Evolutionary conservation across 257 asterid species (phyloP).

Genomic region (Nicotiana knightiana): DNA sequence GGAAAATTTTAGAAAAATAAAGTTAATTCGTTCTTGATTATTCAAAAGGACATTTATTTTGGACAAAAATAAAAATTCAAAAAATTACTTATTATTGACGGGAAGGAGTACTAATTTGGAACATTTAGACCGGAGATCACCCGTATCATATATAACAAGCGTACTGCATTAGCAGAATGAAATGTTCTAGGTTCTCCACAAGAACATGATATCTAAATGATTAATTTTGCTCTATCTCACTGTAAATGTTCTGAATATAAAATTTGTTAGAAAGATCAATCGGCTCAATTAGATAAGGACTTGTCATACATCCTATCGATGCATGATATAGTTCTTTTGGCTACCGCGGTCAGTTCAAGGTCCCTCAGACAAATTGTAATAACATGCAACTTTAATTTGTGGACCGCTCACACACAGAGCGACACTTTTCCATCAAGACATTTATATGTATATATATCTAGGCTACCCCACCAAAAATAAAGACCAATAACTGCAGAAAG

Average conservation of each 20-base stretch:
- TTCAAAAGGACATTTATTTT: no score
- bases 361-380: not conserved
- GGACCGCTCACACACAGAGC: not conserved
- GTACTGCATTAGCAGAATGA: no score
- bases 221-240: no score
- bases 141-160: no score
- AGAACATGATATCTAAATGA: not conserved
- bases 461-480: not conserved
- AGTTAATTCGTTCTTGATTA: no score
- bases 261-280: not conserved
- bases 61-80: no score
- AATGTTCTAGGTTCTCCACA: not conserved
- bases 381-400: slow-evolving; percentile 6
- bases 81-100: no score
- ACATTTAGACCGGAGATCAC: no score
- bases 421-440: not conserved
- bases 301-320: slow-evolving; percentile 16
- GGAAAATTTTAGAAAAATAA: no score
- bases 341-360: slow-evolving; percentile 15
- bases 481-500: not conserved
- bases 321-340: slow-evolving; percentile 26
- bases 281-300: slow-evolving; percentile 30
- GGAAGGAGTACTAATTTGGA: no score
- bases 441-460: not conserved
- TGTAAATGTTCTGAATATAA: not conserved